Conservation (phyloP, 768 basidiomycete species). For the Hysterangium stoloniferum region DNA sequence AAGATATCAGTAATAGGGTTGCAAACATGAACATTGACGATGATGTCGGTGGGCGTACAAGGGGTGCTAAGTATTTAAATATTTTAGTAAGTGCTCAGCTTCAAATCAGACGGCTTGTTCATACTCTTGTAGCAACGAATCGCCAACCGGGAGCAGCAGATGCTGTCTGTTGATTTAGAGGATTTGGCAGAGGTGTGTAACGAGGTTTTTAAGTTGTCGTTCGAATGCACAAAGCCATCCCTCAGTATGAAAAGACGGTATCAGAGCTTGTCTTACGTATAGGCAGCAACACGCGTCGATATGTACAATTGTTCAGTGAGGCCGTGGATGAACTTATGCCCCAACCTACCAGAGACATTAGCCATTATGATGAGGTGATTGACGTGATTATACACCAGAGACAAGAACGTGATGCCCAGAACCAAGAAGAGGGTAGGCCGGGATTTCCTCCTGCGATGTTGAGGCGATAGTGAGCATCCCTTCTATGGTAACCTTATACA, state of each 20-base stretch:
- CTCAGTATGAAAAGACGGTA: constrained; percentile 60
- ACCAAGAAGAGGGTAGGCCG: constrained; percentile 58
- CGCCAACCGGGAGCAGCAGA: constrained; percentile 88
- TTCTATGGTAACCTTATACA: constrained; percentile 11
- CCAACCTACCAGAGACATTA: constrained; percentile 80
- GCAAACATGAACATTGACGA: constrained; percentile 65
- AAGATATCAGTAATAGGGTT: constrained; percentile 62
- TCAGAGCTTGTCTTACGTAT: constrained; percentile 76
- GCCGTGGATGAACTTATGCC: constrained; percentile 90
- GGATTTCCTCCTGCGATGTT: constrained; percentile 88
- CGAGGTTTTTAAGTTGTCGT: constrained; percentile 3
- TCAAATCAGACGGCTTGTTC: constrained; percentile 12
- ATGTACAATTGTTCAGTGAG: constrained; percentile 81
- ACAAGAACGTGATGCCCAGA: constrained; percentile 76
- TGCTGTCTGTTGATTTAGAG: constrained; percentile 82
- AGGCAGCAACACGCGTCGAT: constrained; percentile 79
- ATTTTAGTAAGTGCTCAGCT: constrained; percentile 55
- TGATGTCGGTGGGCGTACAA: constrained; percentile 31
- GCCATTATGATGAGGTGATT: constrained; percentile 87
- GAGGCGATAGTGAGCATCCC: constrained; percentile 79
- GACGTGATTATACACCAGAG: constrained; percentile 96
- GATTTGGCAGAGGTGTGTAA: constrained; percentile 66
- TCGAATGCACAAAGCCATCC: constrained; percentile 11
- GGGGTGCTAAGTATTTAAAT: constrained; percentile 67
- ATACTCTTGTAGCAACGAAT: constrained; percentile 63